Conservation (phyloP, 495 filamentous ascomycete genomes). For the Polyplosphaeria fusca region DNA sequence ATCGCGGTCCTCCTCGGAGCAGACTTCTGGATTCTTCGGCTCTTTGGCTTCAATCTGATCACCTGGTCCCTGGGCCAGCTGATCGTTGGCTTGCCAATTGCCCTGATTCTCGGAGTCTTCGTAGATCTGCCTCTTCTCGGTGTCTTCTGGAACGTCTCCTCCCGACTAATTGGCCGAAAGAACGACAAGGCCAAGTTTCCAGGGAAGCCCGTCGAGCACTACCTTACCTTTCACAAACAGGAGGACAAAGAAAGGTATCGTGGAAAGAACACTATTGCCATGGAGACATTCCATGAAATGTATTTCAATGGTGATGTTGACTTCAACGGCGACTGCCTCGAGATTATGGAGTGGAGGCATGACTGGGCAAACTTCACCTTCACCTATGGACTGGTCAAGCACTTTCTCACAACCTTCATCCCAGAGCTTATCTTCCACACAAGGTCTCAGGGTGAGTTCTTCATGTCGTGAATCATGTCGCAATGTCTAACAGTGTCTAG, state of each 20-base stretch:
- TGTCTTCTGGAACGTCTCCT: slow-evolving; percentile 67
- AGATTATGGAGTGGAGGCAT: slow-evolving; percentile 77
- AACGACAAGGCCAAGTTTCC: slow-evolving; percentile 75
- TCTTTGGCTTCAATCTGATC: slow-evolving; percentile 68
- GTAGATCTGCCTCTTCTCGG: slow-evolving; percentile 65
- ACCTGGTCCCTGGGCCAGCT: slow-evolving; percentile 68
- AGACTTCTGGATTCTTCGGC: slow-evolving; percentile 65
- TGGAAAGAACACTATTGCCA: slow-evolving; percentile 75
- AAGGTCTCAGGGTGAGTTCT: slow-evolving; percentile 60
- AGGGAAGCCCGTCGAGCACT: slow-evolving; percentile 77
- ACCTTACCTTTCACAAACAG: slow-evolving; percentile 77
- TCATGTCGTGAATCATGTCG: too few relatives aligned
- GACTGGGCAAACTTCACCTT: slow-evolving; percentile 86
- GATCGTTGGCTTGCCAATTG: slow-evolving; percentile 62
- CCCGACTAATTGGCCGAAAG: slow-evolving; percentile 65
- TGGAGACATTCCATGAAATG: slow-evolving; percentile 86
- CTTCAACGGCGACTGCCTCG: slow-evolving; percentile 79
- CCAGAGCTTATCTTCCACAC: slow-evolving; percentile 78
- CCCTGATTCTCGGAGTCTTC: slow-evolving; percentile 67
- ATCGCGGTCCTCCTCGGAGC: slow-evolving; percentile 55
- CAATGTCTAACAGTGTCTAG: slow-evolving; percentile 44
- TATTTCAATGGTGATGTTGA: slow-evolving; percentile 83
- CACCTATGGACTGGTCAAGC: slow-evolving; percentile 65
- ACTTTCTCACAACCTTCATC: slow-evolving; percentile 68
- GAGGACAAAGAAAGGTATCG: slow-evolving; percentile 68